Conservation (phyloP, 2,329 filamentous ascomycete species). For the Fusarium brachygibbosum region DNA sequence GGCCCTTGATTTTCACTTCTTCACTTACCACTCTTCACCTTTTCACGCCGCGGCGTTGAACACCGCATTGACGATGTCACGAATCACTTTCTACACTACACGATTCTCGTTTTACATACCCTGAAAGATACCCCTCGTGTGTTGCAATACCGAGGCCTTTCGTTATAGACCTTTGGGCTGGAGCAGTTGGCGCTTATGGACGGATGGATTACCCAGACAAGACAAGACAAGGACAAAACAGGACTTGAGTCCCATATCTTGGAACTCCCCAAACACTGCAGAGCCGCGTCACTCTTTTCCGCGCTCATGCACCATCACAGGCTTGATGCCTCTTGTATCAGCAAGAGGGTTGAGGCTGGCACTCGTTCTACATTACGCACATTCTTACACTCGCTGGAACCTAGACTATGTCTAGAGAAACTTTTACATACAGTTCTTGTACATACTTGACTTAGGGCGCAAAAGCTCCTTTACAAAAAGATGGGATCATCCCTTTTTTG, state of each 20-base stretch:
- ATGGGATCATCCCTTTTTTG: conserved; percentile 12
- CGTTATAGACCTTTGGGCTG: conserved; percentile 48
- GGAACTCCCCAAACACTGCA: conserved; percentile 7
- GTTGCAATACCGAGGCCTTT: conserved; percentile 44
- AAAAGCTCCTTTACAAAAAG: conserved; percentile 29
- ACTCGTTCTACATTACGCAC: conserved; percentile 46
- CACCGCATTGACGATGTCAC: conserved; percentile 49
- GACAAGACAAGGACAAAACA: conserved; percentile 34
- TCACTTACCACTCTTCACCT: conserved; percentile 16
- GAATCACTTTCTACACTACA: conserved; percentile 38
- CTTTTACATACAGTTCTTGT: conserved; percentile 48
- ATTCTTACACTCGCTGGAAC: conserved; percentile 48
- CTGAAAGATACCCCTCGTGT: conserved; percentile 51
- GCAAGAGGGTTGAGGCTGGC: conserved; percentile 49
- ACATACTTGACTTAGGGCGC: conserved; percentile 42
- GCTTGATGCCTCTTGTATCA: conserved; percentile 46
- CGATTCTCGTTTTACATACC: conserved; percentile 45
- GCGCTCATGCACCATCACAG: conserved; percentile 43
- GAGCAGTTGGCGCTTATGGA: conserved; percentile 48
- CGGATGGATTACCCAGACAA: conserved; percentile 41
- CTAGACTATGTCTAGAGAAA: conserved; percentile 26
- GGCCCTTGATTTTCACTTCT: conserved; percentile 33
- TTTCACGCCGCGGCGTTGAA: conserved; percentile 46
- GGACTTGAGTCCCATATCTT: conserved; percentile 17
- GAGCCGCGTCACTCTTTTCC: conserved; percentile 31